These are phyloP conservation scores for Skeletonema marinoi DNA, from an alignment of 108 stramenopile species.

Conservation along the genomic window DNA sequence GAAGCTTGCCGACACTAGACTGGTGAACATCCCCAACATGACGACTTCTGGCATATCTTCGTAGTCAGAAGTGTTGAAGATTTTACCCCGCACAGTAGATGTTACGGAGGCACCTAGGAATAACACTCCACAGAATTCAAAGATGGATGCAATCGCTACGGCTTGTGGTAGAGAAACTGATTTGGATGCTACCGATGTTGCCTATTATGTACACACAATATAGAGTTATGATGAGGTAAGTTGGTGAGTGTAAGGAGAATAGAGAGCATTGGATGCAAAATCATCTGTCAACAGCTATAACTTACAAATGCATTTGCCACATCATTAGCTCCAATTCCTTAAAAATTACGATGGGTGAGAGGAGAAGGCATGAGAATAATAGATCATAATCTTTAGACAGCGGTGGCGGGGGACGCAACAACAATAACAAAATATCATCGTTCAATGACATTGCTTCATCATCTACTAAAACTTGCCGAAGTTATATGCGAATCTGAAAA, in stretches of 20 bases:
- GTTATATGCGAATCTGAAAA: slow-evolving; percentile 42
- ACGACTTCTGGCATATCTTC: slow-evolving; percentile 52
- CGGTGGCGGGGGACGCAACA: too few species aligned
- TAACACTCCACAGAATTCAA: slow-evolving; percentile 64
- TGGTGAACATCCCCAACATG: slow-evolving; percentile 62
- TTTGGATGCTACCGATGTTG: slow-evolving; percentile 67
- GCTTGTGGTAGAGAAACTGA: slow-evolving; percentile 65
- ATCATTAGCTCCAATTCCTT: slow-evolving; percentile 82
- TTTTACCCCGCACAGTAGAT: slow-evolving; percentile 57
- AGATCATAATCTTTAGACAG: too few species aligned
- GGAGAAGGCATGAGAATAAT: too few species aligned
- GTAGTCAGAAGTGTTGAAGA: slow-evolving; percentile 50
- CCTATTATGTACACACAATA: neutral
- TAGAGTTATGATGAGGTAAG: too few species aligned
- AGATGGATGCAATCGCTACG: slow-evolving; percentile 57
- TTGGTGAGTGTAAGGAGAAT: neutral
- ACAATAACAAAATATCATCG: too few species aligned
- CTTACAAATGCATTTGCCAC: slow-evolving; percentile 72
- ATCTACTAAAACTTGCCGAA: too few species aligned
- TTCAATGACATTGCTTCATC: too few species aligned
- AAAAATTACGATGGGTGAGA: too few species aligned
- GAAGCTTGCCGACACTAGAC: slow-evolving; percentile 48
- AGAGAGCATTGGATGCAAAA: too few species aligned
- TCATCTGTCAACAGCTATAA: neutral
- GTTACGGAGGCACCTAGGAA: slow-evolving; percentile 64